Base-by-base conservation (phyloP, 495 filamentous ascomycete genomes). In the Neurospora pannonica region DNA sequence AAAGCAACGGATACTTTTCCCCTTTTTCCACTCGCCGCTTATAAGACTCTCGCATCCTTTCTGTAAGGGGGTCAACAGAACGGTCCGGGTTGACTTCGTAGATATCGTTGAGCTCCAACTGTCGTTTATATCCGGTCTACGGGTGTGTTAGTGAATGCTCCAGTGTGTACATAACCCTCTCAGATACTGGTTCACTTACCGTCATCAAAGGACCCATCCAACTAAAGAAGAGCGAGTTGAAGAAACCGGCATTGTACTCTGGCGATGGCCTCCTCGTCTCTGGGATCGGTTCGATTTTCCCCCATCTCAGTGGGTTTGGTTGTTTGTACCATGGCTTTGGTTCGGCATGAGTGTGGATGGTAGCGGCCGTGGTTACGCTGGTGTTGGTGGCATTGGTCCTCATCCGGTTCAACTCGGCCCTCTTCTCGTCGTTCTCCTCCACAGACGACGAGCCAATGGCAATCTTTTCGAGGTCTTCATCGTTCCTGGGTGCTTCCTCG, bases 41-140 rank as follows among this genome's bases (percentile, higher is more conserved):
- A 77, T 97, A 93, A 0, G 92, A 88, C 40, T 83, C 86, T 31
- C 89, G 84, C 34, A 96, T 82, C 77, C 88, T 92, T 9, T 81
- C 79, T 11, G 91, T 89, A 78, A 97, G 79, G 5, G 88, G 80
- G 31, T 93, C 88, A 46, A 92, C 90, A n/a, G 88, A 84, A 48
- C 95, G 87, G 72, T 92, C 80, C 0, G 95, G 94, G 76, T 97
- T 97, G 70, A 98, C 92, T 1, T 84, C 85, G 90, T 94, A 97
- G 73, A 98, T 89, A 79, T 98, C 95, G 78, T 91, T 91, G 42
- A 90, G 82, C 76, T 97, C 93, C 8, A 98, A 87, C 15, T 90
- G 90, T 11, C 95, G 90, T 78, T 94, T 88, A 80, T 97, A 98
- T 21, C 95, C 95, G 70, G 86, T 86, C 87, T 91, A 76, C 24